phyloP scores from a whole-genome alignment of 2,329 filamentous ascomycete species.

The Aspergillus flavus region DNA sequence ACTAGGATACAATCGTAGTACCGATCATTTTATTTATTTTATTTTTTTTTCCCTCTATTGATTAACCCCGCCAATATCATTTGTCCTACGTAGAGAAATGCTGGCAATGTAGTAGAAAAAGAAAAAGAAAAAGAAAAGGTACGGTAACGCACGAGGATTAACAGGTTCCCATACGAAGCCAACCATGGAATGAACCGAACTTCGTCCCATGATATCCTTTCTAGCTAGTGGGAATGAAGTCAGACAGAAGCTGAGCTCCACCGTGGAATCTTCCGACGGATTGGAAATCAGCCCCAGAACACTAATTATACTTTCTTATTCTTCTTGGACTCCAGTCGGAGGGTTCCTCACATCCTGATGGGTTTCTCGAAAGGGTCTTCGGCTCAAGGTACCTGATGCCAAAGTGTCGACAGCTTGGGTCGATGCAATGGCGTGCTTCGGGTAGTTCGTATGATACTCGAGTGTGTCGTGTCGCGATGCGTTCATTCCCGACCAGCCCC shows the following conservation, averaged over 20 bases:
- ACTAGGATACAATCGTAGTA: neutral
- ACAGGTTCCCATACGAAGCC: neutral
- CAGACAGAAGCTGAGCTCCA: neutral
- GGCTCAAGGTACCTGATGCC: neutral
- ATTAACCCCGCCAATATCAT: neutral
- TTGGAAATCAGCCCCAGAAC: neutral
- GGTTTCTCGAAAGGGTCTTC: neutral
- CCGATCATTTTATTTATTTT: neutral
- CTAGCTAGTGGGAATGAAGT: neutral
- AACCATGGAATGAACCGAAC: neutral
- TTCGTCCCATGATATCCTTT: neutral
- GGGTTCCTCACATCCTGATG: neutral
- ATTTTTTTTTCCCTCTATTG: neutral
- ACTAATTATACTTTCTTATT: neutral
- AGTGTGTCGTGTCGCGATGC: neutral
- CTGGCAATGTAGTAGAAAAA: neutral
- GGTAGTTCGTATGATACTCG: neutral
- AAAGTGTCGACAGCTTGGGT: neutral
- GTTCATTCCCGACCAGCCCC: constrained; percentile 7
- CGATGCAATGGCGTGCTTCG: neutral
- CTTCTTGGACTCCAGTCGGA: neutral
- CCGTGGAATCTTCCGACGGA: neutral
- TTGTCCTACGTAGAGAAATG: neutral
- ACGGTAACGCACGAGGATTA: neutral
- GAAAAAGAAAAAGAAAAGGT: neutral